These are phyloP conservation scores for Yamadazyma insecticola DNA, from an alignment of 805 yeast genomes.

Conservation along the genomic window DNA sequence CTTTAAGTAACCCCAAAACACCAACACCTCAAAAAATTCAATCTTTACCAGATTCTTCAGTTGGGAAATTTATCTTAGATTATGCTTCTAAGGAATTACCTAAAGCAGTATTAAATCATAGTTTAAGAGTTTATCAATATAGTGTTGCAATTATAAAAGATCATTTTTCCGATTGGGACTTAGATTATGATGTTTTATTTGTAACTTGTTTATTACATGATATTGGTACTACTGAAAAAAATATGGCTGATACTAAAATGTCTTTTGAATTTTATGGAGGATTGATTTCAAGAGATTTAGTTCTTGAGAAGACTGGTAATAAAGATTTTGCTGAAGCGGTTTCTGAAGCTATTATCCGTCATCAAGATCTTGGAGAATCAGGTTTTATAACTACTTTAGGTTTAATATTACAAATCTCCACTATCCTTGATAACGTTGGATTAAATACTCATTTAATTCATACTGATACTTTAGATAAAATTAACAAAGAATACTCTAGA, in stretches of 20 bases:
- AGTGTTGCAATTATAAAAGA: slow-evolving; percentile 25
- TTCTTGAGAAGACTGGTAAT: slow-evolving; percentile 18
- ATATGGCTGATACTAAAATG: slow-evolving; percentile 28
- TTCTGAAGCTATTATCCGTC: slow-evolving; percentile 30
- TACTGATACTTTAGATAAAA: slow-evolving; percentile 20
- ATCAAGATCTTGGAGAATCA: slow-evolving; percentile 28
- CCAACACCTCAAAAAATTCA: slow-evolving; percentile 20
- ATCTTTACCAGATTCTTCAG: slow-evolving; percentile 15
- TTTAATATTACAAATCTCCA: slow-evolving; percentile 25
- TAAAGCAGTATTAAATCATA: slow-evolving; percentile 21
- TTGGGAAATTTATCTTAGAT: slow-evolving; percentile 15
- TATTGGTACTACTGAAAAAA: slow-evolving; percentile 29
- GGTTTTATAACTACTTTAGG: slow-evolving; percentile 31
- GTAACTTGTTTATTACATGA: slow-evolving; percentile 30
- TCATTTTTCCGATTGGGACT: slow-evolving; percentile 28
- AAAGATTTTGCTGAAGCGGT: slow-evolving; percentile 30
- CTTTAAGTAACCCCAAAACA: slow-evolving; percentile 17
- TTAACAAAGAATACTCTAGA: slow-evolving; percentile 20
- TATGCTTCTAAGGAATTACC: slow-evolving; percentile 21
- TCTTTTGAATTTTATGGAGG: slow-evolving; percentile 34
- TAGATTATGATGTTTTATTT: slow-evolving; percentile 23
- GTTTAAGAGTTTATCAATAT: slow-evolving; percentile 26
- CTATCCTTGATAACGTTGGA: slow-evolving; percentile 32
- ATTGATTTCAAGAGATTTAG: slow-evolving; percentile 19
- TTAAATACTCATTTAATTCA: slow-evolving; percentile 22